Base-by-base conservation (phyloP, 2,329 filamentous ascomycete genomes). In the Mycosphaerella sp. region DNA sequence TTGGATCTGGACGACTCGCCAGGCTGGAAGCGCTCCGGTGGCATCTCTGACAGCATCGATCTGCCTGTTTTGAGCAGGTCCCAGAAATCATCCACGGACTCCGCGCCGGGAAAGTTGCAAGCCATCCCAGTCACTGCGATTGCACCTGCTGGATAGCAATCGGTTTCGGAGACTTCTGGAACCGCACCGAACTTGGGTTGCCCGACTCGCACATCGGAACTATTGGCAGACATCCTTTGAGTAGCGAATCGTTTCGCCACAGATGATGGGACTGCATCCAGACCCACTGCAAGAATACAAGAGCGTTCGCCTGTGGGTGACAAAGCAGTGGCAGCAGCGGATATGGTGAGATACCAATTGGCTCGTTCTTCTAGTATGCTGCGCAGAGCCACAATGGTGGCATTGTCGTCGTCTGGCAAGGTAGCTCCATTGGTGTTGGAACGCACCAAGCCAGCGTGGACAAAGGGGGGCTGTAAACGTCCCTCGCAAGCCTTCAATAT, bases 41-140 rank as follows among this genome's bases (percentile, higher is more conserved):
- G 52, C 17, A 53, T 48, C 17, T 45, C 45, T 32, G 48, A 44
- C 21, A 47, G 39, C 51, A 44, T 42, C 4, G 56, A 59, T 38
- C 38, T 43, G 11, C 50, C 47, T 17, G 36, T 17, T 1, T 39
- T n/a, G 9, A 61, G 48, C 12, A 61, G 5, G 8, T 54, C 32
- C 56, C 56, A 57, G 41, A 59, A 55, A n/a, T 53, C 39, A 9
- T 59, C 49, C 17, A 47, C n/a, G 2, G 44, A 38, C 21, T 57
- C 32, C 14, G 53, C 58, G 9, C 54, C 51, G 1, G 58, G 50
- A 11, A 59, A 38, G 26, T 51, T 52, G 43, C 53, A 55, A 3
- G 58, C 26, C 53, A 60, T 59, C n/a, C 54, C 58, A 41, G 57
- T 53, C 11, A 58, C 45, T 10, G 58, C 58, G 4, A 59, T 54